Base-by-base conservation (phyloP, 139 green algal genomes). In the Bryopsis sp. region DNA sequence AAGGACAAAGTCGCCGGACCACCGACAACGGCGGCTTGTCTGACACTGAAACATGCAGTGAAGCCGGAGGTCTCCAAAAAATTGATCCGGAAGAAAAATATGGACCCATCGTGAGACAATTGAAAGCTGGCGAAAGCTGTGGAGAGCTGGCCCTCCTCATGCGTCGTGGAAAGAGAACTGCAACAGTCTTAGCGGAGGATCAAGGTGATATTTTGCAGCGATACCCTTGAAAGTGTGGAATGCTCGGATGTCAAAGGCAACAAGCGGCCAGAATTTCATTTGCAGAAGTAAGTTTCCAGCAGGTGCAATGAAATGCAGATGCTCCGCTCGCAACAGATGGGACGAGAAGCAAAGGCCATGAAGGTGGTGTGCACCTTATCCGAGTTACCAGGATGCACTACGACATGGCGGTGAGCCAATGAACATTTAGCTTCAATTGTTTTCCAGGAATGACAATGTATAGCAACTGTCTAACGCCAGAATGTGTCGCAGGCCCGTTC, bases 101-200 rank as follows among this genome's bases (percentile, higher is more conserved):
- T 36, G 72, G 72, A 31, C 58, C 48, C 2, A 11, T 71, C 7
- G 43, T 78, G 2, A 58, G 72, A 2, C 3, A 34, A 22, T 29
- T 78, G 11, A 15, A 4, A 1, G 66, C 72, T 1, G 72, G 72
- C 2, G 48, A 74, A 35, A 70, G 50, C 8, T 72, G 73, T 32
- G 72, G 72, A 15, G 72, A 78, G 65, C 66, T 78, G 37, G 72
- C 72, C 46, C 72, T 78, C 35, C 65, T 78, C 29, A 58, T 74
- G 4, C 32, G 58, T 7, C 26, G 48, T 47, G 37, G 58, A 6
- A 43, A 48, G 48, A 59, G 72, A 8, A 78, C 72, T 36, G 72
- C 72, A 35, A 71, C 50, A 47, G 39, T 77, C 22, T 6, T 70
- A 6, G 63, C 35, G 29, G 28, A 54, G 15, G 19, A n/a, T n/a